Evolutionary conservation across 352 stramenopile species (phyloP), one percentile per base, ranked within the genome.

Genomic region (Pythium dissimile): DNA sequence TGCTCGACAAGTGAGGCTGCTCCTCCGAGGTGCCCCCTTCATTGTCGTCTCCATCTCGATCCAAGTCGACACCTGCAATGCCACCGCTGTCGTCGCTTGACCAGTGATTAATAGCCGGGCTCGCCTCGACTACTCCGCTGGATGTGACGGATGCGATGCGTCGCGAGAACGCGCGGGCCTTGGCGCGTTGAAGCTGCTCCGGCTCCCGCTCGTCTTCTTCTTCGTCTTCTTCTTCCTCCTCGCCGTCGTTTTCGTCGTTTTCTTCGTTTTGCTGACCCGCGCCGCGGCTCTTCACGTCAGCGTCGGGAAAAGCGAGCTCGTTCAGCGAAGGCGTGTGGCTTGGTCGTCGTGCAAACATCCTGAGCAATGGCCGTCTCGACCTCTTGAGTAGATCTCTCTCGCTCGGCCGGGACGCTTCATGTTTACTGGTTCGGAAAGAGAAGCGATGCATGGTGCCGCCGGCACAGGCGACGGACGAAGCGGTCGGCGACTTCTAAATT

Each of bases 401-500:
- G n/a, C n/a, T n/a, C n/a, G n/a, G n/a, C n/a, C n/a, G n/a, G n/a
- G n/a, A n/a, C n/a, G n/a, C n/a, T n/a, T n/a, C n/a, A n/a, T n/a
- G n/a, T n/a, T n/a, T n/a, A n/a, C n/a, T n/a, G n/a, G 49, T 24
- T 6, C 59, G 43, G 37, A 66, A 57, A 24, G 50, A 60, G 44
- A 66, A 60, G 37, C 59, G 43, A 20, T 35, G 44, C 50, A 61
- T 66, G n/a, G n/a, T n/a, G n/a, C n/a, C n/a, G n/a, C n/a, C n/a
- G n/a, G n/a, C n/a, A n/a, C n/a, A n/a, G n/a, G n/a, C n/a, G n/a
- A n/a, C n/a, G n/a, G n/a, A n/a, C n/a, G n/a, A n/a, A n/a, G n/a
- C n/a, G n/a, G n/a, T n/a, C n/a, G n/a, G n/a, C n/a, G n/a, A n/a
- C n/a, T n/a, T n/a, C n/a, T n/a, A n/a, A n/a, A n/a, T n/a, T n/a